phyloP scores from a whole-genome alignment of 345 rosid genomes.

The Pugionium dolabratum region DNA sequence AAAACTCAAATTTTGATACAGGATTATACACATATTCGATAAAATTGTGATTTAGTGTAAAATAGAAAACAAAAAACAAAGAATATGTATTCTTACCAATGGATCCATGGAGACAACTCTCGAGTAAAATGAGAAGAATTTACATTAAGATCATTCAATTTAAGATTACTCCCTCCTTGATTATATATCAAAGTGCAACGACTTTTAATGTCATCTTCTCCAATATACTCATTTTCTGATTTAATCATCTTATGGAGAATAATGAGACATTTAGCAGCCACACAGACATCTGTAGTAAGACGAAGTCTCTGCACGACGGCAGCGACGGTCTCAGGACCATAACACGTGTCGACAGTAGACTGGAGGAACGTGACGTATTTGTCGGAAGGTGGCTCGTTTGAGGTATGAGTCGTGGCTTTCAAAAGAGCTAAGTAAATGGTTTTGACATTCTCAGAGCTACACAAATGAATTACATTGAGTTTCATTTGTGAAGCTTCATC shows the following conservation, averaged over 20 bases:
- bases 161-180: slow-evolving; percentile 16
- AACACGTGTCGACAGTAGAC: slow-evolving; percentile 12
- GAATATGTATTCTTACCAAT: slow-evolving; percentile 21
- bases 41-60: background rate
- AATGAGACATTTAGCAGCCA: slow-evolving; percentile 33
- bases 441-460: slow-evolving; percentile 23
- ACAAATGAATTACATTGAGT: slow-evolving; percentile 31
- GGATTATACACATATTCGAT: background rate
- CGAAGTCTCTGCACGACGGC: slow-evolving; percentile 20
- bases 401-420: slow-evolving; percentile 38
- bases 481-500: slow-evolving; percentile 31
- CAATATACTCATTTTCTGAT: slow-evolving; percentile 8
- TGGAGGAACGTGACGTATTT: slow-evolving; percentile 23
- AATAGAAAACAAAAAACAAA: background rate
- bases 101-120: slow-evolving; percentile 34
- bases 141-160: slow-evolving; percentile 23
- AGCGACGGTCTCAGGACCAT: slow-evolving; percentile 12
- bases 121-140: slow-evolving; percentile 22
- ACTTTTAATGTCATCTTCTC: slow-evolving; percentile 9
- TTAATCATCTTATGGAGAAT: slow-evolving; percentile 24
- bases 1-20: background rate
- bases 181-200: slow-evolving; percentile 21
- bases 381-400: slow-evolving; percentile 17
- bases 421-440: slow-evolving; percentile 29
- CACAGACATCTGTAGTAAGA: slow-evolving; percentile 23